Conservation (phyloP, 2,329 filamentous ascomycete species). For the Graphilbum ipis-grandicollis region DNA sequence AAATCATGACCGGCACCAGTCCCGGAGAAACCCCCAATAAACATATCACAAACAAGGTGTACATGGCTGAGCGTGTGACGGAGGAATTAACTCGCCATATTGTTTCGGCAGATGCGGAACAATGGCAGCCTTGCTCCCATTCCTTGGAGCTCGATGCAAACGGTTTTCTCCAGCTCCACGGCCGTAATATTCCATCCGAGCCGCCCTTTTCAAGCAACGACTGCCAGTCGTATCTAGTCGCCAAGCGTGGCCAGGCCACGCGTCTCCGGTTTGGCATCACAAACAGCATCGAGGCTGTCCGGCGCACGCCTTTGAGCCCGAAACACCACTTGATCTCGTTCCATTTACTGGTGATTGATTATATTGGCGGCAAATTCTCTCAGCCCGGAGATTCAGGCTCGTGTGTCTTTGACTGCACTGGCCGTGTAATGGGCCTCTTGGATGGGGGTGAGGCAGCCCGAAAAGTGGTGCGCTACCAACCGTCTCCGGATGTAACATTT, state of each 20-base stretch:
- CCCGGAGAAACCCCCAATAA: not conserved
- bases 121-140: not conserved
- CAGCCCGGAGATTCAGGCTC: not conserved
- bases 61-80: not conserved
- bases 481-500: not conserved
- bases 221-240: not conserved
- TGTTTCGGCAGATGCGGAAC: not conserved
- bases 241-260: conserved; percentile 1
- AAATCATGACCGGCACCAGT: not conserved
- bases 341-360: not conserved
- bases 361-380: not conserved
- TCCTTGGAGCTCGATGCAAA: not conserved
- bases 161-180: not conserved
- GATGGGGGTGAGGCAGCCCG: not conserved
- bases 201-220: not conserved
- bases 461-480: not conserved
- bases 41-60: not conserved
- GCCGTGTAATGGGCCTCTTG: not conserved
- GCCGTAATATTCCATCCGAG: not conserved
- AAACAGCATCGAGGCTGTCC: conserved; percentile 1
- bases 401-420: not conserved
- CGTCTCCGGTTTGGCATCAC: conserved; percentile 1
- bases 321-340: not conserved
- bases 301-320: not conserved
- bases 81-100: not conserved